Evolutionary conservation across 2,329 filamentous ascomycete genomes (phyloP).

Genomic region (Basipetospora chlamydospora): DNA sequence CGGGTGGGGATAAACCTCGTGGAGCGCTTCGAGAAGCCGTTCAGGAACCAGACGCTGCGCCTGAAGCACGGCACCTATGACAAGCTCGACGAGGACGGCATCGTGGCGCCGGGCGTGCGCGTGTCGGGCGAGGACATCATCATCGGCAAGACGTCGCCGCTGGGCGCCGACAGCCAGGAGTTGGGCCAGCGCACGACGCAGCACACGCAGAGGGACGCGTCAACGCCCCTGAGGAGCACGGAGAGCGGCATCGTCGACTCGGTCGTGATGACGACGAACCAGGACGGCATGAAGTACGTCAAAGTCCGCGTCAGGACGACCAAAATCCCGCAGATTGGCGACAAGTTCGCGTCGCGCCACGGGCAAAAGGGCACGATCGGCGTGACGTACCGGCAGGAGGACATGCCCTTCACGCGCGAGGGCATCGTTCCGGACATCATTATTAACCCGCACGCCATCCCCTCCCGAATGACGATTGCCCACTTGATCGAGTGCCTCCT

Average conservation of each 20-base stretch:
- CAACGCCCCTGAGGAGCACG: conserved; percentile 83
- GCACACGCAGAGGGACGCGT: conserved; percentile 90
- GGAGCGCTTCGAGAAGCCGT: conserved; percentile 92
- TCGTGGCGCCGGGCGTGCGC: conserved; percentile 83
- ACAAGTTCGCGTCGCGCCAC: conserved; percentile 98
- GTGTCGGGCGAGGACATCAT: conserved; percentile 98
- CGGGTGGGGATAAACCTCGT: conserved; percentile 85
- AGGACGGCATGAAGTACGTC: conserved; percentile 86
- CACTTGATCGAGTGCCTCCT: conserved; percentile 98
- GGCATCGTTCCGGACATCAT: conserved; percentile 90
- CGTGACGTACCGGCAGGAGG: conserved; percentile 93
- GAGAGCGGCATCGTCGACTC: conserved; percentile 95
- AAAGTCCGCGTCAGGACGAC: conserved; percentile 96
- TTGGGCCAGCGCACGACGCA: conserved; percentile 79
- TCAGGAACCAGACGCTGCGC: conserved; percentile 71
- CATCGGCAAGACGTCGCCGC: conserved; percentile 94
- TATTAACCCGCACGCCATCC: conserved; percentile 98
- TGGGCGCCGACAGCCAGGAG: conserved; percentile 84
- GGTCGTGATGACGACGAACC: conserved; percentile 86
- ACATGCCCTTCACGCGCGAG: conserved; percentile 94
- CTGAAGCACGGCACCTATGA: conserved; percentile 94
- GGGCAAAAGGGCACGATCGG: conserved; percentile 98
- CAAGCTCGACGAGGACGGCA: conserved; percentile 92
- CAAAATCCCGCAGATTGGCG: conserved; percentile 95
- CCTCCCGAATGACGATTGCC: conserved; percentile 99